Evolutionary conservation across 2,329 filamentous ascomycete genomes (phyloP), one percentile per base, ranked within the genome.

Genomic region (Parastagonospora avenae): DNA sequence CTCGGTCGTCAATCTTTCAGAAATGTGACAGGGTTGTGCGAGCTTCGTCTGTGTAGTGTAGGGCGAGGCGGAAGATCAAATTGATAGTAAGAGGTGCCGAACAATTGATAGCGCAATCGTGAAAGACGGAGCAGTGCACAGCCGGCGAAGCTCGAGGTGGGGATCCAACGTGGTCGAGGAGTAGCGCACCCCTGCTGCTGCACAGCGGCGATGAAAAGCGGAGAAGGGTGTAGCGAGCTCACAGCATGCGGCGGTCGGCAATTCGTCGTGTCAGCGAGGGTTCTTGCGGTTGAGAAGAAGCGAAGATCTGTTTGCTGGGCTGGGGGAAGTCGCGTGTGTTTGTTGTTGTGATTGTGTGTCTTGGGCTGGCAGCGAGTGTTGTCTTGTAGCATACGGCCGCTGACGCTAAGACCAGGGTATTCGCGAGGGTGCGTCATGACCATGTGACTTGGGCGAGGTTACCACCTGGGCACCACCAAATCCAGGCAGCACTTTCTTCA

Each of bases 171-270:
- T 66, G 58, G 56, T 49, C 46, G 48, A 54, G 51, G 49, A 60
- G 52, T 35, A 54, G 56, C 52, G 48, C 59, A 64, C 63, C 59
- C 57, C 57, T 61, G 57, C 59, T 42, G 30, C 41, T 52, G 51
- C 48, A 55, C 56, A 56, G 62, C 62, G 62, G 59, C 60, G 56
- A 60, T 50, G 57, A 57, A 63, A 64, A 66, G 62, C 60, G 60
- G 63, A 63, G 63, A 59, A 60, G 42, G 53, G 50, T 48, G 53
- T 42, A 45, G 47, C 50, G 51, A 50, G 44, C 43, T 42, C 42
- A 40, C 31, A 44, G 37, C 30, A 36, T 41, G 40, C 35, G 42
- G 48, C 43, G 39, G 51, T 24, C 43, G 42, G 51, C 48, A 53
- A 50, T 52, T 52, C 39, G 46, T 46, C 46, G 33, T 47, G n/a